phyloP scores from a whole-genome alignment of 768 basidiomycete species.

The Kwoniella pini region DNA sequence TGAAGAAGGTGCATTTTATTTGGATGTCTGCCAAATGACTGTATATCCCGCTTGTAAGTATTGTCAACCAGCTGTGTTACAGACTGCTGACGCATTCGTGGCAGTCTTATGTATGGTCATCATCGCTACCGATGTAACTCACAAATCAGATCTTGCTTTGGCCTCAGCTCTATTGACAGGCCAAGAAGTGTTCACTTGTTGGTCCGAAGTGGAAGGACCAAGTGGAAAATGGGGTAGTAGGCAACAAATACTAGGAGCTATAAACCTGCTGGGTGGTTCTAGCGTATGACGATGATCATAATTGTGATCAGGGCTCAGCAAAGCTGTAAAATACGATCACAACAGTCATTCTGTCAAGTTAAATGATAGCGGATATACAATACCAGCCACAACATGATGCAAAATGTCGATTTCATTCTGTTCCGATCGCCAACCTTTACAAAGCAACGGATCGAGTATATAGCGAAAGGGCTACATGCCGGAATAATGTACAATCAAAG shows the following conservation, averaged over 20 bases:
- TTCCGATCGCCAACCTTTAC: no score
- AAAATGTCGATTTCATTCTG: no score
- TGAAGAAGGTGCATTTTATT: background rate
- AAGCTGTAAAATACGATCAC: no score
- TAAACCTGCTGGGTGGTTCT: background rate
- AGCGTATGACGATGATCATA: background rate
- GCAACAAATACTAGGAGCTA: background rate
- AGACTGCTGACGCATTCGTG: background rate
- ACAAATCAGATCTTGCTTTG: background rate
- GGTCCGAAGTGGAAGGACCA: slow-evolving; percentile 3
- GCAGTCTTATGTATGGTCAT: slow-evolving; percentile 5
- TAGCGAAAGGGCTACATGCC: background rate
- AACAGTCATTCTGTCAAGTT: no score
- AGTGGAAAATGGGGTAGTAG: slow-evolving; percentile 1
- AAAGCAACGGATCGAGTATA: no score
- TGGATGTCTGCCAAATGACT: slow-evolving; percentile 2
- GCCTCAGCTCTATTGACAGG: background rate
- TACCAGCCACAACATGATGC: no score
- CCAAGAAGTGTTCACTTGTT: background rate
- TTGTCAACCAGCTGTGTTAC: background rate
- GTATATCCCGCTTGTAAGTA: slow-evolving; percentile 5
- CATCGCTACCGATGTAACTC: background rate
- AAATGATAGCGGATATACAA: no score
- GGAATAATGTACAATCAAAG: background rate
- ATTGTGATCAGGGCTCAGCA: no score